These are phyloP conservation scores for Sclerotinia glacialis DNA, from an alignment of 2,329 filamentous ascomycete genomes.

Conservation along the genomic window DNA sequence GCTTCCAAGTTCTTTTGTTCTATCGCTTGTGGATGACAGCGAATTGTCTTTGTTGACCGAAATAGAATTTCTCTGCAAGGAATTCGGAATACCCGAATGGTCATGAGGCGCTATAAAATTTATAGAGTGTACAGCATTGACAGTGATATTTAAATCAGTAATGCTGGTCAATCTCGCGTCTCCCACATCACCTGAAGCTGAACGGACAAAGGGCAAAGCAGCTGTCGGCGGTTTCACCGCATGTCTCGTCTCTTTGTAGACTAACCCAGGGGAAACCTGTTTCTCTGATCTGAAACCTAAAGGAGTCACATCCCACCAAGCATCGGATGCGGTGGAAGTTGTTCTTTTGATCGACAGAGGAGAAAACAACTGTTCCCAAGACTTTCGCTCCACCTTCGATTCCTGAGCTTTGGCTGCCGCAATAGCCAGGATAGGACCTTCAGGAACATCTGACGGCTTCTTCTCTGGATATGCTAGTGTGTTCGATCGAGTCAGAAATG, in stretches of 20 bases:
- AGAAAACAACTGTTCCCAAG: conserved; percentile 40
- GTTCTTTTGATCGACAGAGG: conserved; percentile 35
- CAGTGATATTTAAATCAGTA: background rate
- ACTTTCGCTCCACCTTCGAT: conserved; percentile 29
- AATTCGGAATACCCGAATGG: background rate
- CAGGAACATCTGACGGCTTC: conserved; percentile 29
- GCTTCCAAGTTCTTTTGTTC: conserved; percentile 25
- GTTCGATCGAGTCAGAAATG: conserved; percentile 51
- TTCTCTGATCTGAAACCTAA: conserved; percentile 27
- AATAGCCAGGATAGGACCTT: conserved; percentile 40
- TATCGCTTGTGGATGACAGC: conserved; percentile 23
- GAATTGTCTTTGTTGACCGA: conserved; percentile 27
- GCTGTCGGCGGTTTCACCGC: conserved; percentile 34
- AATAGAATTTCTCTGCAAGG: conserved; percentile 2
- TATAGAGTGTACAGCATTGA: background rate
- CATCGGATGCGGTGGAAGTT: conserved; percentile 38
- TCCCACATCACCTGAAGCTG: conserved; percentile 27
- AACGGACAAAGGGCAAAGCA: conserved; percentile 32
- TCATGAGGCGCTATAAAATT: conserved; percentile 1
- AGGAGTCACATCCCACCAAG: conserved; percentile 42
- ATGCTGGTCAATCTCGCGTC: conserved; percentile 25
- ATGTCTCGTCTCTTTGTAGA: conserved; percentile 33
- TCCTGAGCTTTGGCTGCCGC: conserved; percentile 36
- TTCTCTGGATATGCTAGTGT: conserved; percentile 33
- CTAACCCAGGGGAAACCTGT: conserved; percentile 21